phyloP scores from a whole-genome alignment of 1,139 yeast genomes.

The Hyphopichia buzzinii region DNA sequence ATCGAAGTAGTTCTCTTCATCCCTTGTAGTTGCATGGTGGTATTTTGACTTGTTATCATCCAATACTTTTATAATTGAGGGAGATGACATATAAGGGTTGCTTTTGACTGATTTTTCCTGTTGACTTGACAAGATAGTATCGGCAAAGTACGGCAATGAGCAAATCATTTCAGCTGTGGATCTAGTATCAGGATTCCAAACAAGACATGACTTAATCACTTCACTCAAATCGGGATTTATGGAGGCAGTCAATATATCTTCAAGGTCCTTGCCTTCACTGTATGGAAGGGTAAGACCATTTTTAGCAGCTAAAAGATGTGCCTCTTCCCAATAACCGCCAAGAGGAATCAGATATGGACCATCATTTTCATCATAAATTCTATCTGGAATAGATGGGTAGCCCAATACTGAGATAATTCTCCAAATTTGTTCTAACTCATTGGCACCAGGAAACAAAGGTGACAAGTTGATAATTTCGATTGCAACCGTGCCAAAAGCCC shows the following conservation, averaged over 20 bases:
- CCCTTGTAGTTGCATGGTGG: not conserved
- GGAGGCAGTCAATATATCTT: constrained; percentile 25
- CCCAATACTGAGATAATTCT: constrained; percentile 69
- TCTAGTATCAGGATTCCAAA: constrained; percentile 65
- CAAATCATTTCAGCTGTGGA: constrained; percentile 46
- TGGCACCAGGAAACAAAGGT: constrained; percentile 83
- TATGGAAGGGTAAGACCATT: constrained; percentile 56
- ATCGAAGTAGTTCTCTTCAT: constrained; percentile 8
- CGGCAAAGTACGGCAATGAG: constrained; percentile 51
- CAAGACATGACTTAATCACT: constrained; percentile 55
- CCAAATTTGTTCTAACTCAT: constrained; percentile 76
- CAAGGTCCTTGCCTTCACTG: constrained; percentile 25
- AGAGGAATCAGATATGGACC: constrained; percentile 40
- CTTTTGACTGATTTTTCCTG: not conserved
- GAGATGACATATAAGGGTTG: not conserved
- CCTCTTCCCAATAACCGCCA: constrained; percentile 72
- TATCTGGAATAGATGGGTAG: constrained; percentile 45
- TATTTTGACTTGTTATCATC: not conserved
- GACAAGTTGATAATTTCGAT: constrained; percentile 72
- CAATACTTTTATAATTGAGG: too few species aligned
- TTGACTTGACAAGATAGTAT: constrained; percentile 21
- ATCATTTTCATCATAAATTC: constrained; percentile 9
- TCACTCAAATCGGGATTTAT: constrained; percentile 36
- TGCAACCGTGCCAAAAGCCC: constrained; percentile 93
- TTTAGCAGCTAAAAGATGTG: constrained; percentile 45